These are phyloP conservation scores for Ustilago bromivora DNA, from an alignment of 1,284 basidiomycete species.

Conservation along the genomic window DNA sequence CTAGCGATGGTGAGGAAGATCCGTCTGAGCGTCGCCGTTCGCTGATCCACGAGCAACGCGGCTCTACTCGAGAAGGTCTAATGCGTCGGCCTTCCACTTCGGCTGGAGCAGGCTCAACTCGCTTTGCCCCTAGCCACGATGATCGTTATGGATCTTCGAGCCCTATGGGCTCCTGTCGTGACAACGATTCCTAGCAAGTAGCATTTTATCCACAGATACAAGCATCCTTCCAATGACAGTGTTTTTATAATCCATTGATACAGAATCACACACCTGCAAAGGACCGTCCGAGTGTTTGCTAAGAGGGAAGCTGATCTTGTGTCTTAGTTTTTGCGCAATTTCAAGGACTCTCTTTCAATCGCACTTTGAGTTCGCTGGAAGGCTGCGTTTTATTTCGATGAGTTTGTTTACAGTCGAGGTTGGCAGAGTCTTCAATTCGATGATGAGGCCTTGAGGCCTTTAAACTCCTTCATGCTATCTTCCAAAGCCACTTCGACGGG, in stretches of 20 bases:
- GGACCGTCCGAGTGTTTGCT: not conserved
- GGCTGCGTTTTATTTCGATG: not conserved
- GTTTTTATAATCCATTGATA: conserved; percentile 9
- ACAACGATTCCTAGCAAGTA: not conserved
- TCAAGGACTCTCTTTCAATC: not conserved
- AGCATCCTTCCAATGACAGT: not conserved
- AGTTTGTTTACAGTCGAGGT: not conserved
- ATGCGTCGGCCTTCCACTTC: conserved; percentile 44
- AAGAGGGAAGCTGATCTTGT: not conserved
- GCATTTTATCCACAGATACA: not conserved
- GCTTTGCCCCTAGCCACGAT: conserved; percentile 33
- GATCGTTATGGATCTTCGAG: conserved; percentile 26
- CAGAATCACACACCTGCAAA: not conserved
- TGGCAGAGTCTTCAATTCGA: not conserved
- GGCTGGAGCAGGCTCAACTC: conserved; percentile 43
- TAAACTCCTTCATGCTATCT: conserved; percentile 46
- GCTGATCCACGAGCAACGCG: conserved; percentile 18
- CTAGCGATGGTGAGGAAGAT: conserved; percentile 34
- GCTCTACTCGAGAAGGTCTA: conserved; percentile 24
- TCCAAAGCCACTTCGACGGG: conserved; percentile 48
- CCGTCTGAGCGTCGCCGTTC: conserved; percentile 31
- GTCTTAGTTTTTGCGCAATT: not conserved
- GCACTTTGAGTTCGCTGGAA: not conserved
- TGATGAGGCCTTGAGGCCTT: conserved; percentile 28
- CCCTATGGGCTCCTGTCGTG: conserved; percentile 12